Evolutionary conservation across 768 basidiomycete species (phyloP), one percentile per base, ranked within the genome.

Genomic region (Suillus sp.): DNA sequence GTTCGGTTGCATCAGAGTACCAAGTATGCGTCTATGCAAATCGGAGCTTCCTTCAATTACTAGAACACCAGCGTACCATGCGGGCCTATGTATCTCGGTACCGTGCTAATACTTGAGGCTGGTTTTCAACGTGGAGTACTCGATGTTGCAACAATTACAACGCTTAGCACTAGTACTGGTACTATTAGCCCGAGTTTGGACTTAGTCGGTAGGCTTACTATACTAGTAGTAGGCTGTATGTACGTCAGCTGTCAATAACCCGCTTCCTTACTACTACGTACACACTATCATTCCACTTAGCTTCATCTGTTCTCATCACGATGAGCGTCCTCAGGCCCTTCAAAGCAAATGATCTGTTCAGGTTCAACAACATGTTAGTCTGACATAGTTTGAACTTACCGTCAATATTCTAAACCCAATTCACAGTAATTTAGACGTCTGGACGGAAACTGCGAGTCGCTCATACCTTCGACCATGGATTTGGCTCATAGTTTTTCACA

Each of bases 321-420:
- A 97, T 97, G 95, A 95, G 92, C 74, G 77, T 95, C 62, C 79
- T 92, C 1, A 84, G 95, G 55, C 89, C 95, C 18, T 96, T 97
- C 81, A 84, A 85, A 73, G 93, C 94, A 13, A 86, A 88, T 0
- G 95, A 98, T 76, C 84, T 96, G 77, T 93, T 96, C 81, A 90
- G 85, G 69, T 96, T 96, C 79, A 97, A 97, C 72, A 92, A 92
- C 72, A 85, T 96, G 93, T 91, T 70, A 65, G 87, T 78, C 2
- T 50, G 3, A 3, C 11, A 40, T 13, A 13, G 18, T n/a, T 42
- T 20, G 16, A 50, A 27, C 22, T 11, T 37, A 22, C 38, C 56
- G 27, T 30, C 25, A 34, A n/a, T 1, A 14, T 10, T 30, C 22
- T 43, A 22, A 48, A 64, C 30, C 34, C 22, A 48, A 38, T 48